A percentile compares a stretch with the other conserved stretches of the same genome.
phyloP scores from a whole-genome alignment of 176 grass and related monocot genomes.

The Urochloa ruziziensis region DNA sequence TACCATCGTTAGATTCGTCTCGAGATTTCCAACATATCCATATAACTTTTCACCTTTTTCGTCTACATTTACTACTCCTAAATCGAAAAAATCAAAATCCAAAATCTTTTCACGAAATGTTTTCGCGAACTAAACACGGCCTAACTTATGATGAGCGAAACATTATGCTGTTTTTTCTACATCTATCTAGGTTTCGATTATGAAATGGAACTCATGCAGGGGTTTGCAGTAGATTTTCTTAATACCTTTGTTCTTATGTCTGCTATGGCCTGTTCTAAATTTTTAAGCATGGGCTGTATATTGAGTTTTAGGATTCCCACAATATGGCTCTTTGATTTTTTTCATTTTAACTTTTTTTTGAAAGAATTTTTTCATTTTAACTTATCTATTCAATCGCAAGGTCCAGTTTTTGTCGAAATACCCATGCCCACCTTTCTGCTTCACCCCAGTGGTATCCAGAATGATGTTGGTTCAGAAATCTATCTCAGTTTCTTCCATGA shows the following conservation, averaged over 20 bases:
- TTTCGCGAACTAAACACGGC: too few relatives aligned
- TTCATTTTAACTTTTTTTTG: not conserved
- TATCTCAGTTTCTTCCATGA: not conserved
- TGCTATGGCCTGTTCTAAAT: not conserved
- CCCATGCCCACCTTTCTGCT: not conserved
- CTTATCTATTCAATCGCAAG: not conserved
- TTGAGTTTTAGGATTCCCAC: not conserved
- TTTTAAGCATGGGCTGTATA: not conserved
- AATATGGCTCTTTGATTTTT: not conserved
- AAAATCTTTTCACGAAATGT: too few relatives aligned
- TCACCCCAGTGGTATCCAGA: not conserved
- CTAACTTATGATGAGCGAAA: not conserved
- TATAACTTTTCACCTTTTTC: too few relatives aligned
- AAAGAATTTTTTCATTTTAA: too few relatives aligned
- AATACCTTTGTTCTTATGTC: not conserved
- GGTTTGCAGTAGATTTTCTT: not conserved
- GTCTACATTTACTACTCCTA: too few relatives aligned
- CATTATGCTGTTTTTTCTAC: not conserved
- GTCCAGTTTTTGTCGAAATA: not conserved
- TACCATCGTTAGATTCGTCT: too few relatives aligned
- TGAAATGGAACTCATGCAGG: not conserved
- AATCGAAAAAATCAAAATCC: too few relatives aligned
- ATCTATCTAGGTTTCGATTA: not conserved
- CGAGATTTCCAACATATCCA: too few relatives aligned
- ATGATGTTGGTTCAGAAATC: not conserved